These are phyloP conservation scores for Cucumis melo DNA, from an alignment of 306 rosid genomes.

Conservation along the genomic window DNA sequence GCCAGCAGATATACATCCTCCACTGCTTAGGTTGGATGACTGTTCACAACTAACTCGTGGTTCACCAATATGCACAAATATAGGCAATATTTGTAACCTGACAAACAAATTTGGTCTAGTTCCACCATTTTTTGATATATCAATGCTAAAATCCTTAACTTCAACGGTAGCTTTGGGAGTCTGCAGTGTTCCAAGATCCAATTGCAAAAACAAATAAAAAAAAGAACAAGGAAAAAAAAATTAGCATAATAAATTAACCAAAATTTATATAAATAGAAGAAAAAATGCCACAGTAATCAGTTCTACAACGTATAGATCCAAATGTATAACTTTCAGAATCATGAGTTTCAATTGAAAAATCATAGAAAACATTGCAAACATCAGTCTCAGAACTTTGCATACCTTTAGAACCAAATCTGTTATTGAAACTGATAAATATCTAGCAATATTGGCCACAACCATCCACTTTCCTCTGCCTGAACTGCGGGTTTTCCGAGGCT, in stretches of 20 bases:
- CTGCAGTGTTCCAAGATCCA: constrained; percentile 43
- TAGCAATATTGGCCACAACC: constrained; percentile 74
- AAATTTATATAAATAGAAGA: background rate
- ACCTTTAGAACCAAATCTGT: constrained; percentile 91
- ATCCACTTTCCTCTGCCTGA: constrained; percentile 93
- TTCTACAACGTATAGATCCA: background rate
- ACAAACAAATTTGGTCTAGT: constrained; percentile 57
- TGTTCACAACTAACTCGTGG: constrained; percentile 58
- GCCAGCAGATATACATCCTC: constrained; percentile 40
- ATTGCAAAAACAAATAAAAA: background rate
- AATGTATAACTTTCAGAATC: background rate
- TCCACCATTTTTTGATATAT: constrained; percentile 71
- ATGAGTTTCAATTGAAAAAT: background rate
- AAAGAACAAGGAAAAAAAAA: background rate
- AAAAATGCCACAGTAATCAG: background rate
- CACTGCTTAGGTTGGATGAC: constrained; percentile 41
- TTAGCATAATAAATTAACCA: constrained; percentile 2
- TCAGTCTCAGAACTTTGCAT: constrained; percentile 3
- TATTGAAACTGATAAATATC: constrained; percentile 82
- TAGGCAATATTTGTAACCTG: constrained; percentile 62
- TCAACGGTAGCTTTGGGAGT: constrained; percentile 66
- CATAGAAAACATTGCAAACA: background rate
- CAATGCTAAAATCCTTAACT: constrained; percentile 73
- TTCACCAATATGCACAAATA: constrained; percentile 61
- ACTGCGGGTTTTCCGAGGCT: constrained; percentile 48